Evolutionary conservation across 345 rosid species (phyloP).

Genomic region (Diplotaxis tenuifolia): DNA sequence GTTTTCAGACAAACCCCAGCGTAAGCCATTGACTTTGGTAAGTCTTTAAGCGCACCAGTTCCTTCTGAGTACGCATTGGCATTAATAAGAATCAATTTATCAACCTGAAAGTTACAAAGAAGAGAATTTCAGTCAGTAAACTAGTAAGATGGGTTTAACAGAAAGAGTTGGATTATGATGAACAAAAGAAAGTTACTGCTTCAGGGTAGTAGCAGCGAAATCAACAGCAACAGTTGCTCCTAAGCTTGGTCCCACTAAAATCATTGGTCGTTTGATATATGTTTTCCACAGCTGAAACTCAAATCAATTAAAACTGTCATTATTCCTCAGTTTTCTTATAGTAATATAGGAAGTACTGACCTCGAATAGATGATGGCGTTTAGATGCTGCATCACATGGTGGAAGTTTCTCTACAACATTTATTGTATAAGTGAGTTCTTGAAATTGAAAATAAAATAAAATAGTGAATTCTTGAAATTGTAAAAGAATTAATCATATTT

Average conservation of each 20-base stretch:
- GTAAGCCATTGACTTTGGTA: slow-evolving; percentile 65
- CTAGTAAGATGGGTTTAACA: neutral
- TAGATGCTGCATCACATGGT: slow-evolving; percentile 65
- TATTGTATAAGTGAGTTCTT: neutral
- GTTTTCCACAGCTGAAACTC: slow-evolving; percentile 68
- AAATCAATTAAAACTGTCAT: neutral
- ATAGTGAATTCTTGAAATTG: neutral
- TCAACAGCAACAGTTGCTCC: slow-evolving; percentile 84
- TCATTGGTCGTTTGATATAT: slow-evolving; percentile 71
- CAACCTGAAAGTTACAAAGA: slow-evolving; percentile 44
- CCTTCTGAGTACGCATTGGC: slow-evolving; percentile 84
- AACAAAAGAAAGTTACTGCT: slow-evolving; percentile 49
- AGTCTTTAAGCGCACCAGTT: slow-evolving; percentile 57
- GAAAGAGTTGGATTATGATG: neutral
- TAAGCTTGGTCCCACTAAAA: slow-evolving; percentile 92
- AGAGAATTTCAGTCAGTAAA: neutral
- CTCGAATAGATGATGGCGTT: slow-evolving; percentile 73
- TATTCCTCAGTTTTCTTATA: neutral
- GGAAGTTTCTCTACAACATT: slow-evolving; percentile 51
- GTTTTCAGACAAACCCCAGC: slow-evolving; percentile 61
- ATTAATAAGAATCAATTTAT: slow-evolving; percentile 70
- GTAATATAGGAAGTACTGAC: slow-evolving; percentile 33
- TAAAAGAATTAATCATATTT: neutral
- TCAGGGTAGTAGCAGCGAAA: slow-evolving; percentile 72
- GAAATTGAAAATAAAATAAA: neutral